Base-by-base conservation (phyloP, 495 filamentous ascomycete species). In the Hypomontagnella monticulosa region DNA sequence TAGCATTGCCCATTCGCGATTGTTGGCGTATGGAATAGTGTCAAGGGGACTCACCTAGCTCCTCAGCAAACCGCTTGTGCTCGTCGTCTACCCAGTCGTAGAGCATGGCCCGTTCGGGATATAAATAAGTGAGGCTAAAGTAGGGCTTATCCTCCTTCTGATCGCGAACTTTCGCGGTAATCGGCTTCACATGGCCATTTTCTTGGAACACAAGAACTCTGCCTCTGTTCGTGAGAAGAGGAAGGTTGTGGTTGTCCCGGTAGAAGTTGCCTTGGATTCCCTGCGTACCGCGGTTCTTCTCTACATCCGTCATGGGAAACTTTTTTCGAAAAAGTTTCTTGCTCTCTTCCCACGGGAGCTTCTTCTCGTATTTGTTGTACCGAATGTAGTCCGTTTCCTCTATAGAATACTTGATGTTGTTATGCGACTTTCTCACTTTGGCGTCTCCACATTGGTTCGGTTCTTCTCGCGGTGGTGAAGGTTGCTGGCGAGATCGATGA, bases 211-310 rank as follows among this genome's bases (percentile, higher is more conserved):
- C 44, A 2, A 76, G 59, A 16, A 53, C 58, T 10, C 72, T 70
- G 7, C 66, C 18, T 20, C 67, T 71, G 11, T 69, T 10, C 9
- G 36, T 36, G 4, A 75, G 51, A 7, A 30, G 33, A 0, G 77
- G 76, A 0, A 79, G 44, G 11, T 53, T 38, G 0, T 8, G 11
- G 57, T 81, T 80, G 15, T 74, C 62, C 9, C 79, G 74, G 59
- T 81, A 81, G 61, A 71, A 73, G 9, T 64, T 56, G 49, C 79
- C 77, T 30, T 78, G 68, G 2, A 81, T 62, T 0, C 73, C 78
- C 2, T 72, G 60, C 0, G 0, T 67, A 23, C 49, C 4, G 36
- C 67, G 57, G 37, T 70, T 34, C 69, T 64, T n/a, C 33, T 56
- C 11, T 36, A 47, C 41, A 10, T 59, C 14, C 57, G 58, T 56